phyloP scores from a whole-genome alignment of 345 rosid genomes.

The Microthlaspi erraticum region DNA sequence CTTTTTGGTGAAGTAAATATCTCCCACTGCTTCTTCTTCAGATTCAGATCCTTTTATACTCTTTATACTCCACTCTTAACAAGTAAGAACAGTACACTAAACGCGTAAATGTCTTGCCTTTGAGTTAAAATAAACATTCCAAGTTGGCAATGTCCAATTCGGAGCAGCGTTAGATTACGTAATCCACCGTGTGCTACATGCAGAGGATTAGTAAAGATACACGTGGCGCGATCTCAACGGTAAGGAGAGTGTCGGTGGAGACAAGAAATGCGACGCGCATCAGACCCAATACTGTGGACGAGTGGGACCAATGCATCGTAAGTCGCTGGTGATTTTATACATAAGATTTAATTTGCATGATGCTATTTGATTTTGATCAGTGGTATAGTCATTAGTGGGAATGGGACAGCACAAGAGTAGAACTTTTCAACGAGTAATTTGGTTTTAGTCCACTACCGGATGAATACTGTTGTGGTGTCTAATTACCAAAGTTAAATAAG shows the following conservation, averaged over 20 bases:
- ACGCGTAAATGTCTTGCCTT: slow-evolving; percentile 35
- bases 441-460: slow-evolving; percentile 6
- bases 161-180: slow-evolving; percentile 18
- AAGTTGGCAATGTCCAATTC: slow-evolving; percentile 6
- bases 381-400: slow-evolving; percentile 2
- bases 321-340: slow-evolving; percentile 19
- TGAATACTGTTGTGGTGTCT: too few species aligned
- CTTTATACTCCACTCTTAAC: slow-evolving; percentile 33
- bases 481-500: too few species aligned
- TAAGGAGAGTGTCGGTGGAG: slow-evolving; percentile 42
- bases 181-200: background rate
- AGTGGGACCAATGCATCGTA: slow-evolving; percentile 3
- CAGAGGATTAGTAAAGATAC: slow-evolving; percentile 20
- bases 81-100: slow-evolving; percentile 12
- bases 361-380: background rate
- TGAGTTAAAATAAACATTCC: slow-evolving; percentile 6
- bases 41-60: slow-evolving; percentile 34
- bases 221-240: slow-evolving; percentile 43
- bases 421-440: slow-evolving; percentile 25
- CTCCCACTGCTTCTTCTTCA: slow-evolving; percentile 17
- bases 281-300: slow-evolving; percentile 5
- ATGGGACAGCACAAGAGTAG: slow-evolving; percentile 5
- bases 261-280: too few species aligned
- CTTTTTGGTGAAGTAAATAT: slow-evolving; percentile 6
- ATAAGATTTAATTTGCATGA: too few species aligned